Evolutionary conservation across 768 basidiomycete species (phyloP).

Genomic region (Suillus americanus): DNA sequence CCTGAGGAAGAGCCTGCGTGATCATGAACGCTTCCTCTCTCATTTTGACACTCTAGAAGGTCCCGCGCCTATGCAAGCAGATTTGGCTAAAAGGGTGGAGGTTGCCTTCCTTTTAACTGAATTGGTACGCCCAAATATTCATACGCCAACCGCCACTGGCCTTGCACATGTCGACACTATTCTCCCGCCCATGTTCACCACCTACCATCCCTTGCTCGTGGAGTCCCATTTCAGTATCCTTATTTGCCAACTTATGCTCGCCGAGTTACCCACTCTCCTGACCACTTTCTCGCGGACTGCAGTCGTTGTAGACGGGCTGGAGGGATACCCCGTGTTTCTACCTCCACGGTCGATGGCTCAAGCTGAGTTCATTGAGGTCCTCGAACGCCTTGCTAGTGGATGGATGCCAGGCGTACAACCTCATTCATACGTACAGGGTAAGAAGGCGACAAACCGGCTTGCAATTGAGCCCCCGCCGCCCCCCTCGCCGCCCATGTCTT

Average conservation of each 20-base stretch:
- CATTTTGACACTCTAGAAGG: conserved; percentile 80
- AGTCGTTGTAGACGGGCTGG: conserved; percentile 73
- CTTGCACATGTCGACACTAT: conserved; percentile 38
- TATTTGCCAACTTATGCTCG: conserved; percentile 74
- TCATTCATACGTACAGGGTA: conserved; percentile 42
- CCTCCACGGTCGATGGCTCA: conserved; percentile 89
- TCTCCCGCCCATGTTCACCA: conserved; percentile 68
- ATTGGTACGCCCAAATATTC: conserved; percentile 61
- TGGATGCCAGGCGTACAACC: conserved; percentile 70
- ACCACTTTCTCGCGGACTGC: conserved; percentile 67
- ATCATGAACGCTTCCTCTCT: conserved; percentile 80
- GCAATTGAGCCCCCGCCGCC: conserved; percentile 44
- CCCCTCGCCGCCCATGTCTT: conserved; percentile 21
- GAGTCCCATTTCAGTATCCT: conserved; percentile 84
- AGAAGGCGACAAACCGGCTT: conserved; percentile 40
- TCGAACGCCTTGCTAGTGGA: conserved; percentile 76
- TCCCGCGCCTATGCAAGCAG: conserved; percentile 23
- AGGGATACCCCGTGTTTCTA: conserved; percentile 86
- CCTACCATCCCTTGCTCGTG: conserved; percentile 87
- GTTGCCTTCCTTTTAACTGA: conserved; percentile 72
- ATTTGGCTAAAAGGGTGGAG: conserved; percentile 55
- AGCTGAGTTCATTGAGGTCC: conserved; percentile 83
- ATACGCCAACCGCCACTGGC: conserved; percentile 32
- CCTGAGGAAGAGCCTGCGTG: conserved; percentile 74
- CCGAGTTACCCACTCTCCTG: conserved; percentile 64